Evolutionary conservation across 23 red algal genomes (phyloP), one percentile per base, ranked within the genome.

Genomic region (Gracilariopsis chorda): DNA sequence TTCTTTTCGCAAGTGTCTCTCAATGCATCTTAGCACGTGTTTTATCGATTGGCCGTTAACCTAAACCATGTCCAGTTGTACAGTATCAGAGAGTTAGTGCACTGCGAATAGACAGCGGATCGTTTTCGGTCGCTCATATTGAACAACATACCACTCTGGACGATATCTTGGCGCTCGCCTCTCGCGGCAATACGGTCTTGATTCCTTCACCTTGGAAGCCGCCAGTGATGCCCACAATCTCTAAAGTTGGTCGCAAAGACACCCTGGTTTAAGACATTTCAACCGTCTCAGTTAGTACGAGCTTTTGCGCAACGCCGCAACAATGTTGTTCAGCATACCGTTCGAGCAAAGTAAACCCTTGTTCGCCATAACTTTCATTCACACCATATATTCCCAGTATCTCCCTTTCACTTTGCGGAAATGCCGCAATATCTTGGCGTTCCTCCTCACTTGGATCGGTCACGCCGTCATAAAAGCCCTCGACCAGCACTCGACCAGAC

Each of bases 181-280:
- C 51, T 42, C 85, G 72, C 21, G 95, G 95, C 19, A 98, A 77
- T 25, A 93, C 95, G 4, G 91, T 94, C 56, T 94, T 94, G 32
- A 98, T 94, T 17, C 95, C 95, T 19, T 90, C 79, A 7, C 92
- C 95, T 20, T 41, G 63, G 63, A 91, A 98, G 30, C 95, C 95
- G 53, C 95, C 90, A 39, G 70, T 83, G 32, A 98, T 94, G 36
- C 95, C 95, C 4, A 98, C 95, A 35, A 98, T 80, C 79, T 98
- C 95, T 29, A 98, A 39, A 25, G 84, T 92, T 33, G 95, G 95
- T n/a, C 95, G 90, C 37, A 78, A 34, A 76, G 84, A 86, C 55
- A 87, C 82, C 11, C 85, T 89, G 34, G 23, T 3, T 75, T 19
- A 20, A 36, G n/a, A n/a, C n/a, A n/a, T n/a, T n/a, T n/a, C n/a